phyloP scores from a whole-genome alignment of 169 alveolate species.

The Plasmodium cynomolgi region DNA sequence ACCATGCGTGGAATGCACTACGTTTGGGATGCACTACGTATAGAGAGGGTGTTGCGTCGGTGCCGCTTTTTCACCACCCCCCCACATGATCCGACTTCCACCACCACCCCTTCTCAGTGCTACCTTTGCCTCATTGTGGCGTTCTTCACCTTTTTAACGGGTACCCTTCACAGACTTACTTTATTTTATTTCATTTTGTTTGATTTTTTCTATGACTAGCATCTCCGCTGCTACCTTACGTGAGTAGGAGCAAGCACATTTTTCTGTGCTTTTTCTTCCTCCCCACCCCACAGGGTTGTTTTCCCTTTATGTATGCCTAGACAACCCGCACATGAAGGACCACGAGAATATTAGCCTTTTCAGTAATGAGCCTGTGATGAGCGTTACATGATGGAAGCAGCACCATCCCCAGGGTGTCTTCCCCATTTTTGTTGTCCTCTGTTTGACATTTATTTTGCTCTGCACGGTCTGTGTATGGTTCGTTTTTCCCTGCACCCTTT shows the following conservation, averaged over 20 bases:
- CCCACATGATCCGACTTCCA: not conserved
- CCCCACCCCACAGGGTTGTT: not conserved
- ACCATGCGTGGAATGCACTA: too few species aligned
- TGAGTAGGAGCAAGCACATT: not conserved
- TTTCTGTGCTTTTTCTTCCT: not conserved
- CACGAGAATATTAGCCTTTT: conserved; percentile 23
- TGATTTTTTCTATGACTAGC: not conserved
- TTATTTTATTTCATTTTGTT: not conserved
- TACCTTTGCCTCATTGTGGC: not conserved
- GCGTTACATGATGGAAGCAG: not conserved
- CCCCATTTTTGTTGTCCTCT: not conserved
- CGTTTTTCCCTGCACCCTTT: not conserved
- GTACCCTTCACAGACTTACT: not conserved
- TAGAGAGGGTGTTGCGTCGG: not conserved
- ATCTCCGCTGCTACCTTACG: not conserved
- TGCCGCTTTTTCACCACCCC: not conserved
- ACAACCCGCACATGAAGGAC: conserved; percentile 39
- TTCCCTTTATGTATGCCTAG: conserved; percentile 44
- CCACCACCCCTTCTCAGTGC: not conserved
- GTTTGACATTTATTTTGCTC: not conserved
- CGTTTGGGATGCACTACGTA: not conserved
- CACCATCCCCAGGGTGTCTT: not conserved
- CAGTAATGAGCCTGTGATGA: conserved; percentile 17
- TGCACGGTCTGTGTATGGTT: not conserved
- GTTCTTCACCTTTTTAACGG: not conserved